Evolutionary conservation across 441 rosid species (phyloP).

Genomic region (Croton setiger): DNA sequence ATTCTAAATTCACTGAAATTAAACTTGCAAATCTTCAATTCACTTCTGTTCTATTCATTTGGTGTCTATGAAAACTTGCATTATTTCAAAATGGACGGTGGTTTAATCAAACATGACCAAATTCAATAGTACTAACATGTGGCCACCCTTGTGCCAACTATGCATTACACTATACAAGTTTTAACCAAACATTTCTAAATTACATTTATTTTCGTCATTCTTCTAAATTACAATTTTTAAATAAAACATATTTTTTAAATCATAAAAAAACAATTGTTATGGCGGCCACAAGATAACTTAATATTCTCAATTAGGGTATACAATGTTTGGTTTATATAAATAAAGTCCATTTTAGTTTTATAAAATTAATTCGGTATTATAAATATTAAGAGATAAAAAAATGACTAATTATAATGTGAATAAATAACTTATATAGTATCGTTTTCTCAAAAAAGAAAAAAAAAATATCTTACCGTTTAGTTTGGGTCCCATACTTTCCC

Average conservation of each 20-base stretch:
- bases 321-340: not conserved
- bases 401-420: too few species aligned
- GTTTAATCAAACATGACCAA: constrained; percentile 9
- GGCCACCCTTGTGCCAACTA: constrained; percentile 36
- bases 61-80: not conserved
- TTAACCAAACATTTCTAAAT: not conserved
- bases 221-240: too few species aligned
- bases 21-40: not conserved
- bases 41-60: not conserved
- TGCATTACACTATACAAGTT: constrained; percentile 6
- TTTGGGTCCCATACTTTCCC: constrained; percentile 32
- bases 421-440: too few species aligned
- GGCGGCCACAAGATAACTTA: constrained; percentile 31
- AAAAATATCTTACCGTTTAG: too few species aligned
- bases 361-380: too few species aligned
- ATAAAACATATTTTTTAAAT: too few species aligned
- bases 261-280: not conserved
- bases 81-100: constrained; percentile 30
- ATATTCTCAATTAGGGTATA: constrained; percentile 23
- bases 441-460: too few species aligned
- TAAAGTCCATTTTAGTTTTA: too few species aligned
- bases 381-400: too few species aligned
- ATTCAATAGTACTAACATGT: constrained; percentile 16
- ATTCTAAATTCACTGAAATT: not conserved
- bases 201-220: not conserved